Evolutionary conservation across 495 filamentous ascomycete species (phyloP).

Genomic region (Aspergillus asperescens): DNA sequence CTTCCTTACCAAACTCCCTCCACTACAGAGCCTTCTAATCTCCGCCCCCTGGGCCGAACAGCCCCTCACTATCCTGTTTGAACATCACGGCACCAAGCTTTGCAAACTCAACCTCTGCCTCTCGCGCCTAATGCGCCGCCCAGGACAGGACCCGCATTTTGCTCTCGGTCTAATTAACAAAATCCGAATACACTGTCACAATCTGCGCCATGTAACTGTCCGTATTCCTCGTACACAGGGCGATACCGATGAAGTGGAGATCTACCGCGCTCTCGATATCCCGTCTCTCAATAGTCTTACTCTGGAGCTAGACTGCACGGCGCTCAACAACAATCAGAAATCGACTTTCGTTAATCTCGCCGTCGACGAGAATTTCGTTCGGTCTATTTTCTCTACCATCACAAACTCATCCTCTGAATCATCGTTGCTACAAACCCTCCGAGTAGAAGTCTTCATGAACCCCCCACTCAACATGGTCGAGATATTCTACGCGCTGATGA

Average conservation of each 20-base stretch:
- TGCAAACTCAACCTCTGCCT: not conserved
- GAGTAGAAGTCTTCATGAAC: constrained; percentile 1
- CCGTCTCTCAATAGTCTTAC: not conserved
- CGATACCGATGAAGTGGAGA: not conserved
- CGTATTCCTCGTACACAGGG: constrained; percentile 3
- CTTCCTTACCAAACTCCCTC: not conserved
- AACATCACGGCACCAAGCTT: not conserved
- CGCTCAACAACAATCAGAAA: not conserved
- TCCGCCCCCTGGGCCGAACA: not conserved
- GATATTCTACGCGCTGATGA: not conserved
- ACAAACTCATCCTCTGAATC: not conserved
- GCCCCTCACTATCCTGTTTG: not conserved
- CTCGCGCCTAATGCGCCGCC: not conserved
- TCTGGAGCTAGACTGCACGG: not conserved
- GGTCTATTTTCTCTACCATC: not conserved
- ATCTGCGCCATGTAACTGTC: not conserved
- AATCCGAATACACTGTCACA: not conserved
- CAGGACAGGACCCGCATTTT: not conserved
- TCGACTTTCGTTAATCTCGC: not conserved
- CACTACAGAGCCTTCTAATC: constrained; percentile 4
- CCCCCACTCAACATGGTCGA: not conserved
- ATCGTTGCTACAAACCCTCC: not conserved
- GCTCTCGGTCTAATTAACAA: not conserved
- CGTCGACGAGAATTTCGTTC: constrained; percentile 3
- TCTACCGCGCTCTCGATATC: constrained; percentile 1